These are phyloP conservation scores for Tetrapisispora namnaoensis DNA, from an alignment of 805 yeast species.

Conservation along the genomic window DNA sequence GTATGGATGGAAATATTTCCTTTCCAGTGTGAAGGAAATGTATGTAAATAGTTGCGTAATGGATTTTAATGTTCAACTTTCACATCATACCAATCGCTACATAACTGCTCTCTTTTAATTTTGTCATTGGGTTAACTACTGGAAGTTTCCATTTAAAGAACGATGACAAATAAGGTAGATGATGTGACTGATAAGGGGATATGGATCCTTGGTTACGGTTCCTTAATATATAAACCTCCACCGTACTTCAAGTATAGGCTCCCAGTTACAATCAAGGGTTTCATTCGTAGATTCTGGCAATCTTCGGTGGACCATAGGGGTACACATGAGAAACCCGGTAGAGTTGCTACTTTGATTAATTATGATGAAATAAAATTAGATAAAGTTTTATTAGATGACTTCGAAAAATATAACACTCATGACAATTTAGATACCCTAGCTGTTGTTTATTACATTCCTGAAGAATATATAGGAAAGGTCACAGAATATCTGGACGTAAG, in stretches of 20 bases:
- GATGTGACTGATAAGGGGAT: slow-evolving; percentile 21
- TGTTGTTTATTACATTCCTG: slow-evolving; percentile 71
- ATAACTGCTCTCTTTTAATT: too few species aligned
- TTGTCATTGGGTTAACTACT: neutral
- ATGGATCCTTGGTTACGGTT: slow-evolving; percentile 90
- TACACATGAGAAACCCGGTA: slow-evolving; percentile 74
- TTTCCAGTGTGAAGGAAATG: too few species aligned
- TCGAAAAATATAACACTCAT: slow-evolving; percentile 18
- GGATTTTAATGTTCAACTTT: too few species aligned
- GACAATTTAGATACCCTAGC: slow-evolving; percentile 56
- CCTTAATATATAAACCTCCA: slow-evolving; percentile 84
- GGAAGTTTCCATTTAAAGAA: neutral
- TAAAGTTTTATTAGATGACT: slow-evolving; percentile 34
- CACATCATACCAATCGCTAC: too few species aligned
- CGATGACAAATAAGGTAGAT: neutral
- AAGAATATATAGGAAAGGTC: slow-evolving; percentile 52
- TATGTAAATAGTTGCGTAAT: too few species aligned
- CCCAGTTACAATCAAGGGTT: slow-evolving; percentile 71
- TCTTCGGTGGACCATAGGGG: slow-evolving; percentile 86
- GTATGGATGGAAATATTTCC: too few species aligned
- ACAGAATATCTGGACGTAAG: slow-evolving; percentile 64
- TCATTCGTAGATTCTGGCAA: slow-evolving; percentile 83
- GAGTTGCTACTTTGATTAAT: slow-evolving; percentile 77
- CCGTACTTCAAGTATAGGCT: slow-evolving; percentile 52
- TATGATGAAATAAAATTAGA: slow-evolving; percentile 41